Percentiles rank a stretch among this genome's conserved stretches.
phyloP scores from a whole-genome alignment of 345 rosid species.

The Excoecaria cochinchinensis region DNA sequence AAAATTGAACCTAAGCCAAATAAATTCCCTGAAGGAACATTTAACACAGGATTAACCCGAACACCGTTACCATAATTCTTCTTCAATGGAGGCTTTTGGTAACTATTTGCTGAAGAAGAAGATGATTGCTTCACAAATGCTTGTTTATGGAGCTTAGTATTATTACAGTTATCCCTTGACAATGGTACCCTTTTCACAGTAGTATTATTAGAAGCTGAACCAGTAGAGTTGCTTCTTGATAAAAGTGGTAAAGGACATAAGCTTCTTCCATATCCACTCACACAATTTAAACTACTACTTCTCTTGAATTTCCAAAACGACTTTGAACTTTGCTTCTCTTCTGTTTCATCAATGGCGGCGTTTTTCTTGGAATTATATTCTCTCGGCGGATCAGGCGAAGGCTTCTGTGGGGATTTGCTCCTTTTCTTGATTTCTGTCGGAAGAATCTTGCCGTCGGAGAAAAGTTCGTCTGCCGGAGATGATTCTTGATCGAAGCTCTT shows the following conservation, averaged over 20 bases:
- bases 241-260: conserved; percentile 75
- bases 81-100: conserved; percentile 80
- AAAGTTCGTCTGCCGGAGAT: conserved; percentile 32
- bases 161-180: conserved; percentile 31
- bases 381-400: not conserved
- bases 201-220: conserved; percentile 35
- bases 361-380: conserved; percentile 18
- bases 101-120: conserved; percentile 19
- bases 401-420: not conserved
- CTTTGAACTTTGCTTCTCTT: conserved; percentile 48
- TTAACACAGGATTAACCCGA: conserved; percentile 61
- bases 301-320: conserved; percentile 82
- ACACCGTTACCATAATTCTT: conserved; percentile 54
- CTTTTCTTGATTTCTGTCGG: conserved; percentile 30
- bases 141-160: conserved; percentile 49
- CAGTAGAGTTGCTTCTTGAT: conserved; percentile 73
- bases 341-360: conserved; percentile 26
- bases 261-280: conserved; percentile 63
- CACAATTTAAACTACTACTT: conserved; percentile 74
- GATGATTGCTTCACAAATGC: conserved; percentile 23
- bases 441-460: conserved; percentile 32
- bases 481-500: conserved; percentile 29
- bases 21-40: conserved; percentile 62
- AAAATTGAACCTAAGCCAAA: conserved; percentile 74
- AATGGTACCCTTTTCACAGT: conserved; percentile 34